phyloP scores from a whole-genome alignment of 176 grass and related monocot species.

The Dactylis glomerata region DNA sequence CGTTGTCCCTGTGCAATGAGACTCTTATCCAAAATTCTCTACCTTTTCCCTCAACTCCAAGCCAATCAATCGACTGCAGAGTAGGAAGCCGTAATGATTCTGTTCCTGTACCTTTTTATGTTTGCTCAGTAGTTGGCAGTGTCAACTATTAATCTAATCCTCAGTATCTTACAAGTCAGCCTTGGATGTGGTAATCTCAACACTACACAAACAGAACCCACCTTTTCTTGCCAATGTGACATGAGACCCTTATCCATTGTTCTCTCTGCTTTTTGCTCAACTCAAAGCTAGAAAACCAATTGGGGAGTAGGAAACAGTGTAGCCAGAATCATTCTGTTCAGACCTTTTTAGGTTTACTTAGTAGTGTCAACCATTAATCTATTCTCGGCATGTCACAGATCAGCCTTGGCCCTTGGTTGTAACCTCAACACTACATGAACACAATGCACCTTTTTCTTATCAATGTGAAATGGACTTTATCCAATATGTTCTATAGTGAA shows the following conservation, averaged over 20 bases:
- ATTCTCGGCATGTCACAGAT: background rate
- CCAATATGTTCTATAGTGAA: background rate
- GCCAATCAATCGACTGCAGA: background rate
- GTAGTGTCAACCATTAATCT: background rate
- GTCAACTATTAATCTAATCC: conserved; percentile 30
- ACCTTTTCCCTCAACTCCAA: background rate
- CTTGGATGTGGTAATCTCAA: background rate
- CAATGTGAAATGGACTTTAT: background rate
- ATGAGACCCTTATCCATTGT: conserved; percentile 23
- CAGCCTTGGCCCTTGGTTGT: background rate
- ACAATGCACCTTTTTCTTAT: background rate
- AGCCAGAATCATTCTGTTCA: conserved; percentile 25
- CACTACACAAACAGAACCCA: conserved; percentile 7
- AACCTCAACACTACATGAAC: background rate
- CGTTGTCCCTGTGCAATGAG: background rate
- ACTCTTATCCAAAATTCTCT: conserved; percentile 16
- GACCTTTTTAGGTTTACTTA: background rate
- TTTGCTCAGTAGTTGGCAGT: background rate
- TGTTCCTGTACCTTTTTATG: background rate
- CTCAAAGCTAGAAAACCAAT: background rate
- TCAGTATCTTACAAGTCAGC: conserved; percentile 14
- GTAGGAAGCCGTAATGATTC: background rate
- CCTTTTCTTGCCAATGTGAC: conserved; percentile 2
- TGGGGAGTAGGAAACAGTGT: conserved; percentile 11
- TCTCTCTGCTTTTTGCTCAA: background rate